phyloP scores from a whole-genome alignment of 257 asterid species.

The Sherardia arvensis region DNA sequence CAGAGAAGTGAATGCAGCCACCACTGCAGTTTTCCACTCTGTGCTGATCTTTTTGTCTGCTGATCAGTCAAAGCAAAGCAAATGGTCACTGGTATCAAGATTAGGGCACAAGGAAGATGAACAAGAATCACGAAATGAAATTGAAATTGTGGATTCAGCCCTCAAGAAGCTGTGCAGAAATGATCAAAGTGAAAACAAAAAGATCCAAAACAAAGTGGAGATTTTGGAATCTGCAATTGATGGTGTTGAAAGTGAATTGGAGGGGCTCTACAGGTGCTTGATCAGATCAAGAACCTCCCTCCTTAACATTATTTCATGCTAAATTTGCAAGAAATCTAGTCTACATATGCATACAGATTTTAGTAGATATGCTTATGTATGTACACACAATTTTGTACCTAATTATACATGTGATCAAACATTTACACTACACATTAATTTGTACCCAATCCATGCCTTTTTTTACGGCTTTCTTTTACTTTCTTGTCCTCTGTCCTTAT shows the following conservation, averaged over 20 bases:
- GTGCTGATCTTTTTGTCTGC: slow-evolving; percentile 16
- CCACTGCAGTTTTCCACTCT: slow-evolving; percentile 13
- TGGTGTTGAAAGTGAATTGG: slow-evolving; percentile 19
- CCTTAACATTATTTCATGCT: slow-evolving; percentile 20
- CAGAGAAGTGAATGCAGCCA: slow-evolving; percentile 15
- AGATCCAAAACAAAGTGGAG: slow-evolving; percentile 16
- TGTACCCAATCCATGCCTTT: no score
- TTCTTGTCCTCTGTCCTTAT: no score
- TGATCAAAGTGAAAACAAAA: slow-evolving; percentile 10
- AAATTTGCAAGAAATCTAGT: slow-evolving; percentile 3
- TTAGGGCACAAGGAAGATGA: slow-evolving; percentile 18
- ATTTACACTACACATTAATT: no score
- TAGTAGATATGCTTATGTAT: slow-evolving; percentile 11
- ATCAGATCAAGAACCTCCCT: slow-evolving; percentile 19
- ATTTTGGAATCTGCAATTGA: slow-evolving; percentile 10
- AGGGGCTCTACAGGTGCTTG: slow-evolving; percentile 22
- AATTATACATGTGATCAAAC: no score
- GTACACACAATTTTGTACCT: not conserved
- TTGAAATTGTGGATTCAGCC: slow-evolving; percentile 16
- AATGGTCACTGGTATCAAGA: slow-evolving; percentile 28
- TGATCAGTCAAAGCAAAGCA: slow-evolving; percentile 19
- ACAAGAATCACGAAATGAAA: slow-evolving; percentile 10
- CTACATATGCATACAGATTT: no score
- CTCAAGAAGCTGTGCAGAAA: slow-evolving; percentile 6
- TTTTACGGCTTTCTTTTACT: no score